phyloP scores from a whole-genome alignment of 179 eudicot species.

The Drosera spatulata region DNA sequence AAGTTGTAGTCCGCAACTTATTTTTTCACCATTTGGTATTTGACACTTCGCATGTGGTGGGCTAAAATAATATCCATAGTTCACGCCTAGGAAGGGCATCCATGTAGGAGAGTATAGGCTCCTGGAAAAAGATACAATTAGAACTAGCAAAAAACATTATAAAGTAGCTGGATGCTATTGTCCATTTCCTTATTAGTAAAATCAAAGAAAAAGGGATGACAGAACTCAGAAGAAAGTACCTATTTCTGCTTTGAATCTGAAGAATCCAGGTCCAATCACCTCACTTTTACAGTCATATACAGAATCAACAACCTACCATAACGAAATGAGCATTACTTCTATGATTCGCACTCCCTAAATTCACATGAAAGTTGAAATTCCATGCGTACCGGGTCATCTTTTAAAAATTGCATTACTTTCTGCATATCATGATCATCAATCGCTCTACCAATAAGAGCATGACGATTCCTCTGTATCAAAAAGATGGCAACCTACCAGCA shows the following conservation, averaged over 20 bases:
- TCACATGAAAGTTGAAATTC: background rate
- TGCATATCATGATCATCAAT: conserved; percentile 89
- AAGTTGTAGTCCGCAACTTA: no score
- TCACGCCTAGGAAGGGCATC: no score
- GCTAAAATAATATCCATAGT: no score
- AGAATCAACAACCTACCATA: conserved; percentile 78
- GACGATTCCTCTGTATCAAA: conserved; percentile 93
- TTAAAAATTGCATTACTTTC: conserved; percentile 72
- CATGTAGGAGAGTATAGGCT: no score
- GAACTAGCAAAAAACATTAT: no score
- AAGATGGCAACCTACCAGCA: conserved; percentile 88
- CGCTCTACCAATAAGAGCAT: conserved; percentile 98
- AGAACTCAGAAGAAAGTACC: conserved; percentile 28
- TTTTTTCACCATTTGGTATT: no score
- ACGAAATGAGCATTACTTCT: background rate
- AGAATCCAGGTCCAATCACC: conserved; percentile 98
- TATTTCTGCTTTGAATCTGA: conserved; percentile 96
- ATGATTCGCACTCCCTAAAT: background rate
- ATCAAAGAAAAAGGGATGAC: background rate
- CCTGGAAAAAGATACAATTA: no score
- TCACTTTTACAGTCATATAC: conserved; percentile 97
- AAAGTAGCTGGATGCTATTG: no score
- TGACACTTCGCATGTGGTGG: no score
- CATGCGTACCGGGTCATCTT: conserved; percentile 72
- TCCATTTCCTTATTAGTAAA: background rate